Conservation (phyloP, 2,329 filamentous ascomycete genomes). For the Paecilomyces formosus region DNA sequence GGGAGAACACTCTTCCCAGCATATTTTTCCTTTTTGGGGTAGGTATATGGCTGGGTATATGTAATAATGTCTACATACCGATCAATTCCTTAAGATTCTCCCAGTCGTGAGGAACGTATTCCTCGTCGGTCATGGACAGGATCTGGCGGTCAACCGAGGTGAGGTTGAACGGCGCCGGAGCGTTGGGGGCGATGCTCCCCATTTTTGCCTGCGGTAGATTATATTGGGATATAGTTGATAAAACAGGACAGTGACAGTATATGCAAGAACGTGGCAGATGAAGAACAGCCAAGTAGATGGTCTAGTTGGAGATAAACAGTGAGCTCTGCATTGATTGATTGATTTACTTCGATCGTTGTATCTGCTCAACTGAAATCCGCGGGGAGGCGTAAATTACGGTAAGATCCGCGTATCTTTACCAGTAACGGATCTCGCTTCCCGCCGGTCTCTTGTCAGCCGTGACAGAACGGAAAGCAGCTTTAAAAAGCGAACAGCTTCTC, state of each 20-base stretch:
- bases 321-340: too few relatives aligned
- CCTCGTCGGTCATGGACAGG: slow-evolving; percentile 45
- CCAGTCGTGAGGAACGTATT: slow-evolving; percentile 47
- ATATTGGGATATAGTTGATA: neutral
- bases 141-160: slow-evolving; percentile 43
- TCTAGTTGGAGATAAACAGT: too few relatives aligned
- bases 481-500: neutral
- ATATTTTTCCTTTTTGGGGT: neutral
- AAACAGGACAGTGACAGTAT: too few relatives aligned
- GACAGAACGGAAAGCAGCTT: neutral
- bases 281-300: neutral
- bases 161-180: slow-evolving; percentile 38
- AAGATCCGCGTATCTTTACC: neutral
- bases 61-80: slow-evolving; percentile 27
- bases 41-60: neutral
- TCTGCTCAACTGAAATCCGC: neutral
- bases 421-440: neutral
- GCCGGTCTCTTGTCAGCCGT: neutral
- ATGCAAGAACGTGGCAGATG: too few relatives aligned
- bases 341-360: too few relatives aligned
- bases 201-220: neutral
- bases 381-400: neutral
- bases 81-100: slow-evolving; percentile 45
- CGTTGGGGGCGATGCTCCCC: neutral
- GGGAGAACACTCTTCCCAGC: neutral